Evolutionary conservation across 768 basidiomycete genomes (phyloP).

Genomic region (Suillus sp.): DNA sequence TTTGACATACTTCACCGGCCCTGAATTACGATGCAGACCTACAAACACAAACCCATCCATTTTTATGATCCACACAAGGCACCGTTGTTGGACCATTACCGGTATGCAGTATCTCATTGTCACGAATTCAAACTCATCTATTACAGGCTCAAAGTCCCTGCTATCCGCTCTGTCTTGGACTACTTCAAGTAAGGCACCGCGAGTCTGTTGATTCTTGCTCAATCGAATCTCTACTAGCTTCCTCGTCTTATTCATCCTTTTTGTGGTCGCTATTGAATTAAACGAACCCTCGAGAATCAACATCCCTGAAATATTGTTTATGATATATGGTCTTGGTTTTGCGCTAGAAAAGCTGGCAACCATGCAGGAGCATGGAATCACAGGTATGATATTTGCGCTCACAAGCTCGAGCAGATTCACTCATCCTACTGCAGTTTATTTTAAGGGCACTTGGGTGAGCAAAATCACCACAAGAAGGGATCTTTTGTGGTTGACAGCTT

Average conservation of each 20-base stretch:
- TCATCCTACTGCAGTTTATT: slow-evolving; percentile 56
- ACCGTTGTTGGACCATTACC: slow-evolving; percentile 92
- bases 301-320: slow-evolving; percentile 68
- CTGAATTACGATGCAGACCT: slow-evolving; percentile 58
- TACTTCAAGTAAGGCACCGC: slow-evolving; percentile 66
- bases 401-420: background rate
- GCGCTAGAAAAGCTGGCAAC: slow-evolving; percentile 90
- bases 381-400: slow-evolving; percentile 48
- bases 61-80: slow-evolving; percentile 95
- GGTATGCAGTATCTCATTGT: slow-evolving; percentile 47
- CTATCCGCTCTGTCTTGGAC: slow-evolving; percentile 87
- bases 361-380: slow-evolving; percentile 94
- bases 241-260: slow-evolving; percentile 75
- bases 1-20: background rate
- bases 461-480: background rate
- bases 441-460: slow-evolving; percentile 80
- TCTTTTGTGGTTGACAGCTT: slow-evolving; percentile 1
- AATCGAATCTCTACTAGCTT: slow-evolving; percentile 46
- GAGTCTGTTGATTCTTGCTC: background rate
- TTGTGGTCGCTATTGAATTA: slow-evolving; percentile 78
- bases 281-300: slow-evolving; percentile 66
- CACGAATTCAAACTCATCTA: slow-evolving; percentile 2
- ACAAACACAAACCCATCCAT: slow-evolving; percentile 89
- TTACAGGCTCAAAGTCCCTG: slow-evolving; percentile 85
- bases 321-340: slow-evolving; percentile 80